phyloP scores from a whole-genome alignment of 2,329 filamentous ascomycete genomes.

The Fusarium liriodendri region DNA sequence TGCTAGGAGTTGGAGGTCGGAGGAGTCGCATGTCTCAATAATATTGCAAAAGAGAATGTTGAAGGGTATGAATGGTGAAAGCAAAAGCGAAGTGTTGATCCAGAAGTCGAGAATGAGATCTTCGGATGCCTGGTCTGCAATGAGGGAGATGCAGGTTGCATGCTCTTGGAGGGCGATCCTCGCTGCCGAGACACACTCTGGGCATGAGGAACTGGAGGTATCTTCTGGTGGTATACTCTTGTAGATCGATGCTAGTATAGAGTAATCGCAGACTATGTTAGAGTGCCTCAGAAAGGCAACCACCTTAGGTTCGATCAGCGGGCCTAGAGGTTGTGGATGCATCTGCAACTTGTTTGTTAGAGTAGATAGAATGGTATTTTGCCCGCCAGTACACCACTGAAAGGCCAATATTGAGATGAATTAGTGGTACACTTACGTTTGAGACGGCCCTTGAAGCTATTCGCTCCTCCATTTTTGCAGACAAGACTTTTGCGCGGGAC shows the following conservation, averaged over 20 bases:
- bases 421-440: not conserved
- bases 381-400: not conserved
- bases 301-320: not conserved
- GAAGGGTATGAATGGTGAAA: not conserved
- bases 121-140: not conserved
- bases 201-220: not conserved
- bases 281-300: not conserved
- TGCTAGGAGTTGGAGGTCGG: not conserved
- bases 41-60: not conserved
- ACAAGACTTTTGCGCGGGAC: not conserved
- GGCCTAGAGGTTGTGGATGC: not conserved
- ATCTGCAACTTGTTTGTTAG: not conserved
- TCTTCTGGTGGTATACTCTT: not conserved
- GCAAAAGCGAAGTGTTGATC: not conserved
- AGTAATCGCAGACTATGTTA: not conserved
- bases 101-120: not conserved
- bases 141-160: not conserved
- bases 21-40: not conserved
- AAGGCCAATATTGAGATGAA: not conserved
- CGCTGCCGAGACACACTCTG: not conserved
- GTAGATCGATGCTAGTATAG: not conserved
- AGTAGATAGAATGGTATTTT: too few species aligned
- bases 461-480: not conserved
- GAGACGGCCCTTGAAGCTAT: not conserved
- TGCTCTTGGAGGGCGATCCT: not conserved